phyloP scores from a whole-genome alignment of 202 grass and related monocot species.

The Brachypodium distachyon region DNA sequence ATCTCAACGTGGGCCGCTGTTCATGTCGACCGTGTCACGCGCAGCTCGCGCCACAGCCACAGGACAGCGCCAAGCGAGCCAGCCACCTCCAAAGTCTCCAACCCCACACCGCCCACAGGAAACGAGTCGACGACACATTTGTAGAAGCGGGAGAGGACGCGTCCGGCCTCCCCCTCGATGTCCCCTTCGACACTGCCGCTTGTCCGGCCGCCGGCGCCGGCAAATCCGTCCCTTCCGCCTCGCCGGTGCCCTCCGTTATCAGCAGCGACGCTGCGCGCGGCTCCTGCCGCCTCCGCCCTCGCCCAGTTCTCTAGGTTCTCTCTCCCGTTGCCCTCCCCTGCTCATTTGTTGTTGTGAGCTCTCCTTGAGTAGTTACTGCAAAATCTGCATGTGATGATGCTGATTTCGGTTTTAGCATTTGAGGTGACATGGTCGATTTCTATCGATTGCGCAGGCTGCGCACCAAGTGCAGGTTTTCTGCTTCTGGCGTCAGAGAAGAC shows the following conservation, averaged over 20 bases:
- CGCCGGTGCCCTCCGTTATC: slow-evolving; percentile 1
- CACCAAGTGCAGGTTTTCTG: slow-evolving; percentile 43
- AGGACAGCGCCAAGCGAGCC: not conserved
- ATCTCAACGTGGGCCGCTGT: too few relatives aligned
- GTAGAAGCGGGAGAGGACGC: not conserved
- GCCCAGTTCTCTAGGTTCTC: slow-evolving; percentile 17
- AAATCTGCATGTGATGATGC: not conserved
- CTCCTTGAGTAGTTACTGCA: not conserved
- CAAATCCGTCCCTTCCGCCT: not conserved
- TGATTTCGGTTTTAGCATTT: not conserved
- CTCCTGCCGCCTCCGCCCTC: not conserved
- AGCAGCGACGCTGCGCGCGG: not conserved
- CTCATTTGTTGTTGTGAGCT: not conserved
- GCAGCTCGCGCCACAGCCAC: not conserved
- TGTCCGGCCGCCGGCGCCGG: slow-evolving; percentile 27
- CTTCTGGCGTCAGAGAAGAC: slow-evolving; percentile 40
- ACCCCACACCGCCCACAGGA: slow-evolving; percentile 14
- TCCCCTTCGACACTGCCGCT: slow-evolving; percentile 27
- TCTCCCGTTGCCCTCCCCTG: not conserved
- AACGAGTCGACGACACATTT: too few relatives aligned
- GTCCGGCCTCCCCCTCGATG: not conserved
- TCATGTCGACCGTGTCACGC: not conserved
- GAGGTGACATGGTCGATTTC: not conserved
- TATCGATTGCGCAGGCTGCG: slow-evolving; percentile 31
- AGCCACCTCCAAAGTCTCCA: not conserved